Conservation (phyloP, 306 rosid species). For the Cicer pinnatifidum region DNA sequence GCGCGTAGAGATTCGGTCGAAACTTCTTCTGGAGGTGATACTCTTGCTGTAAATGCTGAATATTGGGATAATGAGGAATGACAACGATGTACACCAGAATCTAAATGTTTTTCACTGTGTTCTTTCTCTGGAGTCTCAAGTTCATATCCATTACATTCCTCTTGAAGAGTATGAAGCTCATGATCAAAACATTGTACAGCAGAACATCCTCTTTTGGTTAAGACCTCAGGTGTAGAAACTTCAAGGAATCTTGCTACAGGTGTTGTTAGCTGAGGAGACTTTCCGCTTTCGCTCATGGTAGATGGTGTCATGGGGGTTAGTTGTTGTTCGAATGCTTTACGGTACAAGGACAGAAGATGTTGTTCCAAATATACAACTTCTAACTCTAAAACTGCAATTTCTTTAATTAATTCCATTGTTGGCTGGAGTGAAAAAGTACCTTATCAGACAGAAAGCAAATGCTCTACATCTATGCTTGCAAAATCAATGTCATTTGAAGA, state of each 20-base stretch:
- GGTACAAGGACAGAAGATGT: constrained; percentile 84
- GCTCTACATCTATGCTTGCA: background rate
- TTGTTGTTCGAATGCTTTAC: constrained; percentile 84
- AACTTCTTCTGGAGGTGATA: constrained; percentile 62
- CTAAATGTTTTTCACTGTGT: constrained; percentile 53
- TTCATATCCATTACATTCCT: constrained; percentile 48
- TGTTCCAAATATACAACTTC: constrained; percentile 94
- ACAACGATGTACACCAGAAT: constrained; percentile 69
- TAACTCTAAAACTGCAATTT: constrained; percentile 83
- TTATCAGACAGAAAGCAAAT: constrained; percentile 19
- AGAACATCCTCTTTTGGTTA: constrained; percentile 53
- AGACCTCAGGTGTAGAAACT: constrained; percentile 47
- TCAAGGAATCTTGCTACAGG: constrained; percentile 52
- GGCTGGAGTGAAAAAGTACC: constrained; percentile 58
- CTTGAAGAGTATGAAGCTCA: constrained; percentile 41
- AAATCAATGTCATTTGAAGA: background rate
- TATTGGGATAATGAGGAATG: constrained; percentile 75
- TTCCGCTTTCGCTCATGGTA: constrained; percentile 52
- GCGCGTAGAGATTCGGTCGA: constrained; percentile 59
- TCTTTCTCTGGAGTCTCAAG: constrained; percentile 50
- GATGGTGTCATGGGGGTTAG: constrained; percentile 50
- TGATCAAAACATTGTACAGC: constrained; percentile 55
- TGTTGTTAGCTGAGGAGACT: constrained; percentile 51
- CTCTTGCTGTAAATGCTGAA: constrained; percentile 55
- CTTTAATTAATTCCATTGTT: constrained; percentile 78